phyloP scores from a whole-genome alignment of 805 yeast genomes.

The Pichia pseudocactophila region DNA sequence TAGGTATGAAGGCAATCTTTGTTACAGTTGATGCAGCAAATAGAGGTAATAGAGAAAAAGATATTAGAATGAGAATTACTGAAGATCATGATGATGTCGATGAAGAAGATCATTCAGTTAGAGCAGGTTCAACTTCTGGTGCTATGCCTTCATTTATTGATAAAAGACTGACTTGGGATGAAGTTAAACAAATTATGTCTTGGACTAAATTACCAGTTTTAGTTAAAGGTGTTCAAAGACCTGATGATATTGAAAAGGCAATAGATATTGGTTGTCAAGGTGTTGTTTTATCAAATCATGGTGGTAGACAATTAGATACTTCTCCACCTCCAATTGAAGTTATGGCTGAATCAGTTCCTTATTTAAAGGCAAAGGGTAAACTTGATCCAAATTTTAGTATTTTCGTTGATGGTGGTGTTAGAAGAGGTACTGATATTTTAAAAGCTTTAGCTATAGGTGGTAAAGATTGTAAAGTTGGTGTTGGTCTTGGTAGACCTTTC shows the following conservation, averaged over 20 bases:
- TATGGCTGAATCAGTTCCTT: constrained; percentile 57
- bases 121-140: constrained; percentile 74
- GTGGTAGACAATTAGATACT: constrained; percentile 81
- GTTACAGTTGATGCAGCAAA: constrained; percentile 92
- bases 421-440: constrained; percentile 65
- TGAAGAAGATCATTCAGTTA: constrained; percentile 40
- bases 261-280: constrained; percentile 64
- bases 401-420: constrained; percentile 67
- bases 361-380: constrained; percentile 34
- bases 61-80: constrained; percentile 23
- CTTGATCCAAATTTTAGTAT: constrained; percentile 49
- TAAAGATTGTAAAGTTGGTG: constrained; percentile 59
- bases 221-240: constrained; percentile 76
- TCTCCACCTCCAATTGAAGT: constrained; percentile 68
- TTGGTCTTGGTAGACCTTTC: constrained; percentile 61
- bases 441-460: constrained; percentile 79
- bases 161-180: constrained; percentile 57
- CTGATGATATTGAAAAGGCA: constrained; percentile 68
- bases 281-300: constrained; percentile 77
- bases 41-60: constrained; percentile 80
- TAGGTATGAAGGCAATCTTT: constrained; percentile 61
- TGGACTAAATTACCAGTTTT: constrained; percentile 57
- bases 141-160: constrained; percentile 81
- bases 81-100: constrained; percentile 39
- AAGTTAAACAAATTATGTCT: constrained; percentile 45